Evolutionary conservation across 352 stramenopile species (phyloP).

Genomic region (Phytophthora crassamura): DNA sequence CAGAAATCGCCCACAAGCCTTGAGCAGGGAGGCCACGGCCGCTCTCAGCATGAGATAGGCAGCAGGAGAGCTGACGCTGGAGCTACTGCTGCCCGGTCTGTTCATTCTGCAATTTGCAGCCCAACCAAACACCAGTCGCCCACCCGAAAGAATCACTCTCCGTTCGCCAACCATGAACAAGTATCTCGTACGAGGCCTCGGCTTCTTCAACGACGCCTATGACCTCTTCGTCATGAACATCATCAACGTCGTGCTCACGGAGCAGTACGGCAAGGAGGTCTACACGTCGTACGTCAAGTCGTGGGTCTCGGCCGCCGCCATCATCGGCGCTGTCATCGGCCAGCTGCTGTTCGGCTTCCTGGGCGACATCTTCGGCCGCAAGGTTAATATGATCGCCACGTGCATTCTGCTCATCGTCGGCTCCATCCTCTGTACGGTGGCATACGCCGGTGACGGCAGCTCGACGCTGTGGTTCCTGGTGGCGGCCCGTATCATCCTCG

Average conservation of each 20-base stretch:
- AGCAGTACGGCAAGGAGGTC: conserved; percentile 62
- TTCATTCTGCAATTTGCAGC: conserved; percentile 21
- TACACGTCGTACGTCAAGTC: conserved; percentile 70
- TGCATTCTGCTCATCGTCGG: conserved; percentile 58
- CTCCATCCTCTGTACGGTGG: conserved; percentile 51
- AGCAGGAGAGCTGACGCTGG: too few species aligned
- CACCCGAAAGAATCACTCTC: conserved; percentile 19
- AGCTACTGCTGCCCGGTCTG: too few species aligned
- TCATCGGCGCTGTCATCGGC: conserved; percentile 61
- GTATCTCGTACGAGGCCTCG: conserved; percentile 59
- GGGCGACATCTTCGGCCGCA: conserved; percentile 61
- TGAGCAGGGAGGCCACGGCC: conserved; percentile 11
- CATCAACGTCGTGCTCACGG: conserved; percentile 67
- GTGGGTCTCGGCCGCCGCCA: conserved; percentile 52
- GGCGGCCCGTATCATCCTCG: conserved; percentile 44
- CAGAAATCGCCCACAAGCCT: neutral
- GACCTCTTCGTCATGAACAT: conserved; percentile 79
- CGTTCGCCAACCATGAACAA: conserved; percentile 56
- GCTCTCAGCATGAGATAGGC: conserved; percentile 26
- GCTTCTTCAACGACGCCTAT: conserved; percentile 70
- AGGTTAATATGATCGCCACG: conserved; percentile 67
- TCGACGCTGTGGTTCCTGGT: conserved; percentile 54
- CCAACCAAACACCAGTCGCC: conserved; percentile 2
- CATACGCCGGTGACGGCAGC: conserved; percentile 34
- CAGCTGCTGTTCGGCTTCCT: conserved; percentile 63